Base-by-base conservation (phyloP, 1,284 basidiomycete species). In the Naganishia sp. region DNA sequence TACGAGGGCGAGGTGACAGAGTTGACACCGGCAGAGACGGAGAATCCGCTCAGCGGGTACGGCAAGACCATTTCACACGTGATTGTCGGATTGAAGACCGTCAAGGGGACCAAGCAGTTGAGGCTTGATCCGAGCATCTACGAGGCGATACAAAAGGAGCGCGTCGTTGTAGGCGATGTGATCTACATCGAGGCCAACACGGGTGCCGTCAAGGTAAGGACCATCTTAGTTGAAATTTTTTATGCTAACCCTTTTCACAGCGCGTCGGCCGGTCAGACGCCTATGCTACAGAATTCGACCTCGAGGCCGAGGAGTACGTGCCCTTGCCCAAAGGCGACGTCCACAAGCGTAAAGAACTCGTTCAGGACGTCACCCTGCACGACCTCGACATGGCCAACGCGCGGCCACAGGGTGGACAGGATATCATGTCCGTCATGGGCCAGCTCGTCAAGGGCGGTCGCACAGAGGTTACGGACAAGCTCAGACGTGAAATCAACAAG, bases 1-100 rank as follows among this genome's bases (percentile, higher is more conserved):
- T 99, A 95, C 80, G 95, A 99, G 79, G 95, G 95, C 67, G 96
- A 99, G 80, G 90, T 99, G 41, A 98, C 94, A 9, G 95, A 99
- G 76, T 82, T 99, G 68, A 97, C 95, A 2, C 95, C 95, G 0
- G 88, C 92, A 39, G 96, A 96, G 81, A 86, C 92, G 11, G 94
- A 96, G 79, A 97, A 96, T 80, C 94, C 94, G 43, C 83, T 96
- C 52, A 92, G 90, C 66, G 95, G 95, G 51, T 99, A 99, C 79
- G 96, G 95, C 72, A 99, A 99, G 83, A 98, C 95, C 1, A 93
- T 99, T 67, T 93, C 92, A 32, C 94, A 97, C 81, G 95, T 99
- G 71, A 85, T 98, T 63, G 90, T 99, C 63, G 93, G 93, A 6
- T 87, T 99, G 72, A 99, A 99, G 82, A 98, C 95, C 0, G 93